phyloP scores from a whole-genome alignment of 2,329 filamentous ascomycete species.

The Penicillium thymicola region DNA sequence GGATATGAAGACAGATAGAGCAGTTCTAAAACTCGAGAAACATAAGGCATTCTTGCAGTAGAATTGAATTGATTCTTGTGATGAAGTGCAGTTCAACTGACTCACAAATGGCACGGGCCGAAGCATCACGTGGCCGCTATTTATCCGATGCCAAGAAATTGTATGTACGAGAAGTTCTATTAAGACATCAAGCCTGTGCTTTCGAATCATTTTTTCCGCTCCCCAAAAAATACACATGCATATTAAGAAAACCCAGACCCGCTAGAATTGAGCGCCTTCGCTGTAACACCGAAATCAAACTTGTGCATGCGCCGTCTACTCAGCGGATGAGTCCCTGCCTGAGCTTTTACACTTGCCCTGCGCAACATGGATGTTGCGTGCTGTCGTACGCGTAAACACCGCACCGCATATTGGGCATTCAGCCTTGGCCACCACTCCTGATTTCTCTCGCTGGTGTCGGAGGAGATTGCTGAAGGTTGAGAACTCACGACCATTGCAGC shows the following conservation, averaged over 20 bases:
- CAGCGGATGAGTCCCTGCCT: conserved; percentile 28
- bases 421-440: conserved; percentile 82
- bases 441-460: conserved; percentile 90
- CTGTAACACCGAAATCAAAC: conserved; percentile 1
- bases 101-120: conserved; percentile 18
- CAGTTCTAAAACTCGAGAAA: conserved; percentile 1
- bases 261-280: not conserved
- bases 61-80: conserved; percentile 1
- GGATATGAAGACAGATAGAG: conserved; percentile 4
- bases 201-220: not conserved
- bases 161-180: not conserved
- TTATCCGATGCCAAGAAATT: not conserved
- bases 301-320: conserved; percentile 15
- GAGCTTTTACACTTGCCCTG: conserved; percentile 87
- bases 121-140: conserved; percentile 16
- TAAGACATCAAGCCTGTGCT: not conserved
- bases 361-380: conserved; percentile 78
- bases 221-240: not conserved
- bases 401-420: conserved; percentile 87
- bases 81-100: conserved; percentile 11
- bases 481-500: conserved; percentile 92
- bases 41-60: conserved; percentile 17
- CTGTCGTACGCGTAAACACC: conserved; percentile 85
- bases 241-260: not conserved
- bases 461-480: conserved; percentile 95